Base-by-base conservation (phyloP, 345 rosid genomes). In the Dipteronia sinensis region DNA sequence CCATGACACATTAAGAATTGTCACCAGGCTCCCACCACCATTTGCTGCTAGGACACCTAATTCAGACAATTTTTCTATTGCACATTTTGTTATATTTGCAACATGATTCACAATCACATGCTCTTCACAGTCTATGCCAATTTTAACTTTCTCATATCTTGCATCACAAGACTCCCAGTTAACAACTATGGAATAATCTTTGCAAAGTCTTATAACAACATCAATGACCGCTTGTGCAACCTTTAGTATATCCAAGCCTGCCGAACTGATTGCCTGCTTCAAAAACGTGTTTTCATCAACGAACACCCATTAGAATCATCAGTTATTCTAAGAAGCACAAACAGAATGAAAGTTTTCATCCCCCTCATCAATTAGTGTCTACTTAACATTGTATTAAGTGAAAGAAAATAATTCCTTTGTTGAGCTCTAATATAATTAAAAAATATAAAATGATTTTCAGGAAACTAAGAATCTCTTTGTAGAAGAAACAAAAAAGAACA, bases 1-100 rank as follows among this genome's bases (percentile, higher is more conserved):
- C 99, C 96, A 94, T 53, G 97, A 91, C 74, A 89, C 82, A 84
- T 94, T 96, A 74, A 96, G 97, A 84, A 96, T 85, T 81, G 88
- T 77, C 74, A 94, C 99, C 73, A 96, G 91, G 84, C 72, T 88
- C 31, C 98, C 99, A 85, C 98, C 96, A 59, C 81, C 90, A 82
- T 81, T 88, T 71, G 97, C 96, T 55, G 98, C 94, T 74, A 92
- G 75, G 78, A 86, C 83, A 29, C 97, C 98, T 65, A 96, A 81
- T 53, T 92, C 92, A 79, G 88, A 86, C 67, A 96, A 80, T 55
- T 88, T 88, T 66, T 88, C 89, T 79, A 90, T 67, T 16, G 91
- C 78, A 47, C 79, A 76, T 78, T 85, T 85, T 64, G 78, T 83
- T 75, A 94, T 76, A 82, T 80, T 85, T 15, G 83, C 75, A 64